Conservation (phyloP, 495 filamentous ascomycete genomes). For the Tuber borchii region DNA sequence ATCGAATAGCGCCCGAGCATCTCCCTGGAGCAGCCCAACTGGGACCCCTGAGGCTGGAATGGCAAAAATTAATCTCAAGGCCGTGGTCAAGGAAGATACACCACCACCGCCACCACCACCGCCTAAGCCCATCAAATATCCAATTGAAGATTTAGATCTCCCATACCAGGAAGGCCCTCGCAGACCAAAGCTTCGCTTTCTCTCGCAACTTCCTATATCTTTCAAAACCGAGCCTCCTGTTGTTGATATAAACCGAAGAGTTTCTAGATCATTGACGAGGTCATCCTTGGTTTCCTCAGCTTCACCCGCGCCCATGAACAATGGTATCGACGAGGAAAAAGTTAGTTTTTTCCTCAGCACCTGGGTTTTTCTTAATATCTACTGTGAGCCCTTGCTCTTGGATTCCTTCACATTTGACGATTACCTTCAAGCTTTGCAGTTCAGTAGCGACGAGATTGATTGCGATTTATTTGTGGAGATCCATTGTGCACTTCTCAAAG, state of each 20-base stretch:
- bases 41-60: conserved; percentile 38
- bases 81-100: conserved; percentile 36
- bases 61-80: conserved; percentile 31
- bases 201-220: conserved; percentile 53
- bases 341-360: conserved; percentile 47
- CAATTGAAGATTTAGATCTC: conserved; percentile 87
- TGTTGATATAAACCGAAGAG: conserved; percentile 36
- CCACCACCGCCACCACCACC: conserved; percentile 55
- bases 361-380: conserved; percentile 95
- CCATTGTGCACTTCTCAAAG: conserved; percentile 84
- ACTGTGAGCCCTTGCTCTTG: conserved; percentile 82
- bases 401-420: conserved; percentile 98
- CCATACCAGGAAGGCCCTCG: conserved; percentile 54
- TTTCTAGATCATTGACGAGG: conserved; percentile 30
- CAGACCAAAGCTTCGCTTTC: conserved; percentile 69
- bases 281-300: conserved; percentile 25
- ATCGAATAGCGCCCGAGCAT: conserved; percentile 35
- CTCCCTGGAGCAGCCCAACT: conserved; percentile 39
- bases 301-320: conserved; percentile 28
- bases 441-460: conserved; percentile 66
- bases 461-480: conserved; percentile 86
- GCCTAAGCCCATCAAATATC: conserved; percentile 80
- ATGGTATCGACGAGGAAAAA: conserved; percentile 38
- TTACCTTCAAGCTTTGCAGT: conserved; percentile 79
- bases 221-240: conserved; percentile 28